phyloP scores from a whole-genome alignment of 768 basidiomycete species.

The Kondoa malvinella region DNA sequence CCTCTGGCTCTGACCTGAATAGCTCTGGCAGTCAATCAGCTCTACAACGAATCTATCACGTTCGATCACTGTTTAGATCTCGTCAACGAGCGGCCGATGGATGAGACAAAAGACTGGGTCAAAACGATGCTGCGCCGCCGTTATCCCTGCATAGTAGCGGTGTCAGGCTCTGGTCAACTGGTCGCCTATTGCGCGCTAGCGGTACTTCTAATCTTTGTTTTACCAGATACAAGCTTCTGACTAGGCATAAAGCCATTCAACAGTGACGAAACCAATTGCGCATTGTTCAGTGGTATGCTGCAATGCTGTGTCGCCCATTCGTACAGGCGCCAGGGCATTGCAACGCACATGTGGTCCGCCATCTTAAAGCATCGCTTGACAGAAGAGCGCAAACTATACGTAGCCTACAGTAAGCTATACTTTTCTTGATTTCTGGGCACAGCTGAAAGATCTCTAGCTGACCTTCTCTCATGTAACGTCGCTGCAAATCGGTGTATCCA shows the following conservation, averaged over 20 bases:
- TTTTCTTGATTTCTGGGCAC: background rate
- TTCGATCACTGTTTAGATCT: background rate
- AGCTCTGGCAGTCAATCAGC: background rate
- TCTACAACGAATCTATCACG: background rate
- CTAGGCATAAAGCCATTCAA: background rate
- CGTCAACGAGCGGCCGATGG: background rate
- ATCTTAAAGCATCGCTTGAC: background rate
- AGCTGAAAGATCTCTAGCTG: background rate
- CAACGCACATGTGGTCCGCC: background rate
- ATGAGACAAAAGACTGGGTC: background rate
- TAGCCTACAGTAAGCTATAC: background rate
- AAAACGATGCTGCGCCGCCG: background rate
- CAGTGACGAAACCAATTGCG: background rate
- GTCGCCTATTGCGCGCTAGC: background rate
- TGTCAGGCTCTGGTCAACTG: background rate
- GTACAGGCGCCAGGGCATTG: background rate
- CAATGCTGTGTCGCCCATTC: background rate
- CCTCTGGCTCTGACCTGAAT: too few species aligned
- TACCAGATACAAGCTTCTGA: background rate
- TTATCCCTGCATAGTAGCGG: background rate
- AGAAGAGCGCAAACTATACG: background rate
- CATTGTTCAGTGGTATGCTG: background rate
- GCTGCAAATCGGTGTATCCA: background rate
- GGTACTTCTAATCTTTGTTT: background rate
- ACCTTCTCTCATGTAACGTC: background rate